Evolutionary conservation across 148 eudicot genomes (phyloP), one percentile per base, ranked within the genome.

Genomic region (Mesembryanthemum crystallinum): DNA sequence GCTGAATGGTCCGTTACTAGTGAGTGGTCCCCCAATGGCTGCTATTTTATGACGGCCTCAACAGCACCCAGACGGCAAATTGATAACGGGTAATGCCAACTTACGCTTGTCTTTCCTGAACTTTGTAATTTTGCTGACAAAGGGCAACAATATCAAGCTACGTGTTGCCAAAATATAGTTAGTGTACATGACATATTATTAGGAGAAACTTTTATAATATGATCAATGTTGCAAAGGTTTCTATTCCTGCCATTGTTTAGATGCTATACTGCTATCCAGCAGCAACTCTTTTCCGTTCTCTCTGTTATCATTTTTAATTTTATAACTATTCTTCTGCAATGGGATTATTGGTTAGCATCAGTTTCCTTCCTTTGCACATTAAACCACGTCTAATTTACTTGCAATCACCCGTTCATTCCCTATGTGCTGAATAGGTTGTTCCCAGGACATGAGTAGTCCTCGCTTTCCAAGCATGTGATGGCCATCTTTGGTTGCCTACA

Each of bases 21-120:
- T 85, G 99, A 95, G 84, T 95, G 99, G 99, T 90, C 98, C 35
- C 97, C 99, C 15, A 89, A 87, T 86, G 99, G 99, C 54, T 83
- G 87, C 52, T 95, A 89, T 80, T 92, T 95, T 81, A 73, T 95
- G 99, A 92, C 96, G 77, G 97, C 99, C 43, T 87, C 99, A 69
- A 95, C 98, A 55, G 98, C 99, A 70, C 99, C 99, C 55, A 86
- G 99, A 74, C 88, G 89, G 77, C 98, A 92, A 88, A 87, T 95
- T 74, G 99, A 95, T 83, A 95, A 95, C 81, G 94, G 94, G 99
- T 95, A 92, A 45, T 78, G 87, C 63, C 73, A 20, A 18, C 69
- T 52, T 51, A 64, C 24, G 37, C 52, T 68, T 32, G 68, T 60
- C 20, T 20, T 74, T 76, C 4, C 51, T 20, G 24, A 35, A 18